Conservation (phyloP, 2,329 filamentous ascomycete genomes). For the Cercospora janseana region DNA sequence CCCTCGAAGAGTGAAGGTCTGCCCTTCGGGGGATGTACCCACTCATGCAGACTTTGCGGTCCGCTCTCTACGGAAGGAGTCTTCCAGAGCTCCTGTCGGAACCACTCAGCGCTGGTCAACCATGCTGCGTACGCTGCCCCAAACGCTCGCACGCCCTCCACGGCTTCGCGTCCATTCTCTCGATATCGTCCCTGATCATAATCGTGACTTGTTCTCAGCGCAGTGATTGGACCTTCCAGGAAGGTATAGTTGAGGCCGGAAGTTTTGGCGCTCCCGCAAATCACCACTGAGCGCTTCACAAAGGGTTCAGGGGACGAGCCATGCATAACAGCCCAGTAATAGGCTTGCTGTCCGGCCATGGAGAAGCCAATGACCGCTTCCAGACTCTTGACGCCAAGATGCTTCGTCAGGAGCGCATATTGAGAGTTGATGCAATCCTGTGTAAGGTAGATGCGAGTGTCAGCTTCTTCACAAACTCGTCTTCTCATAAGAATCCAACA, state of each 20-base stretch:
- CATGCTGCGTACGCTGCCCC: conserved; percentile 42
- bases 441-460: too few relatives aligned
- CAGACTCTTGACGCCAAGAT: conserved; percentile 46
- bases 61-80: too few relatives aligned
- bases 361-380: conserved; percentile 55
- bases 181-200: conserved; percentile 24
- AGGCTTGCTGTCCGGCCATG: conserved; percentile 57
- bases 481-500: too few relatives aligned
- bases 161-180: not conserved
- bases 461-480: too few relatives aligned
- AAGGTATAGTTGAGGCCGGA: conserved; percentile 56
- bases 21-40: conserved; percentile 37
- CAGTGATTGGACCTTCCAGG: conserved; percentile 54
- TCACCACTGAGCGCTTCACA: conserved; percentile 47
- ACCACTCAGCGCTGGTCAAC: conserved; percentile 45
- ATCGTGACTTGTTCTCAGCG: conserved; percentile 46
- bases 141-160: conserved; percentile 41
- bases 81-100: conserved; percentile 41
- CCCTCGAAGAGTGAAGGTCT: conserved; percentile 17
- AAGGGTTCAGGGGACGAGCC: conserved; percentile 34
- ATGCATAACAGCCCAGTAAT: conserved; percentile 48
- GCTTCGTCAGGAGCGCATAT: conserved; percentile 42
- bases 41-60: conserved; percentile 34
- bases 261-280: conserved; percentile 51
- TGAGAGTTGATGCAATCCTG: conserved; percentile 55